Conservation (phyloP, 1,139 yeast genomes). For the Yamadazyma buinensis region DNA sequence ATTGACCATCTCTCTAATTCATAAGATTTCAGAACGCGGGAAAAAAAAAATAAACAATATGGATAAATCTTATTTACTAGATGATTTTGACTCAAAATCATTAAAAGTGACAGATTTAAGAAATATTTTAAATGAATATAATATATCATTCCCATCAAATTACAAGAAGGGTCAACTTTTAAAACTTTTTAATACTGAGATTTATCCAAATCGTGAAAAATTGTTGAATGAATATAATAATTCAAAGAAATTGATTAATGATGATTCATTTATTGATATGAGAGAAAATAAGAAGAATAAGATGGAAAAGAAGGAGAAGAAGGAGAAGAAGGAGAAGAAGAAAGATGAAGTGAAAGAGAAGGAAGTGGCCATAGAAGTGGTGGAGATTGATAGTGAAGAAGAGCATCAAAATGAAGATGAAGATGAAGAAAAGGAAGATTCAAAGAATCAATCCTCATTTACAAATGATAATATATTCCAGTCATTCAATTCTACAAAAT, state of each 20-base stretch:
- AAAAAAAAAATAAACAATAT: slow-evolving; percentile 2
- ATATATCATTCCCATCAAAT: slow-evolving; percentile 52
- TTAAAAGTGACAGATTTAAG: slow-evolving; percentile 65
- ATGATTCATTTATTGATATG: slow-evolving; percentile 23
- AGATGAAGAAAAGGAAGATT: neutral
- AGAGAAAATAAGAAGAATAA: slow-evolving; percentile 1
- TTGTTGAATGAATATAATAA: slow-evolving; percentile 21
- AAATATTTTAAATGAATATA: slow-evolving; percentile 53
- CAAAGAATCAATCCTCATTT: slow-evolving; percentile 20
- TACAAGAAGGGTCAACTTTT: slow-evolving; percentile 64
- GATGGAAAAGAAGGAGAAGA: slow-evolving; percentile 1
- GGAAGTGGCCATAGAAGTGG: too few relatives aligned
- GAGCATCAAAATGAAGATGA: neutral
- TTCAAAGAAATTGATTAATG: slow-evolving; percentile 18
- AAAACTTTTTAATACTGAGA: slow-evolving; percentile 45
- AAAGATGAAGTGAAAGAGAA: slow-evolving; percentile 1
- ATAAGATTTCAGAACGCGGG: neutral
- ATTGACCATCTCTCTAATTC: too few relatives aligned
- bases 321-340: slow-evolving; percentile 1
- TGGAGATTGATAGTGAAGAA: slow-evolving; percentile 1
- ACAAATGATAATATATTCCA: slow-evolving; percentile 41
- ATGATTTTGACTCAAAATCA: slow-evolving; percentile 58
- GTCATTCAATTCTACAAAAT: slow-evolving; percentile 15
- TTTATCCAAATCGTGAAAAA: slow-evolving; percentile 36
- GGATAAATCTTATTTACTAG: slow-evolving; percentile 4